Conservation (phyloP, 208 protist species). For the Trypanosoma cruzi region DNA sequence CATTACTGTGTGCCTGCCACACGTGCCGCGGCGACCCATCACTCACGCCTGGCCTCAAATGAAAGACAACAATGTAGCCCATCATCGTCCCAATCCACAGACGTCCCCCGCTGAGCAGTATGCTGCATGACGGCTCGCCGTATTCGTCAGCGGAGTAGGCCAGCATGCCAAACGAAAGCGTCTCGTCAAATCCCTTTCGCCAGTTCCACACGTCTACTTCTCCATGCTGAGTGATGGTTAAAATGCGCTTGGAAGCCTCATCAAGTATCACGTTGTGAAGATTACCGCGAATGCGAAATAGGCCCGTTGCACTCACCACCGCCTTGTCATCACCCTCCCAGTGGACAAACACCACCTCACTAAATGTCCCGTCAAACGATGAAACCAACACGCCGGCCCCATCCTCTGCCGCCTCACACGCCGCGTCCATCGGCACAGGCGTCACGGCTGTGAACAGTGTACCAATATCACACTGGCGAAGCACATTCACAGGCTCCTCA, state of each 20-base stretch:
- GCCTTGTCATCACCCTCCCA: constrained; percentile 4
- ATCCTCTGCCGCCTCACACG: neutral
- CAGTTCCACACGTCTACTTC: constrained; percentile 68
- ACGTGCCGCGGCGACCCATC: constrained; percentile 24
- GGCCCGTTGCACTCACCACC: constrained; percentile 23
- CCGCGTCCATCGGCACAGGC: neutral
- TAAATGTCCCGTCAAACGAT: constrained; percentile 33
- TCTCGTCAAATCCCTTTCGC: constrained; percentile 35
- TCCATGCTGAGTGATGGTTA: constrained; percentile 48
- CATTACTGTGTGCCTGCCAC: constrained; percentile 13
- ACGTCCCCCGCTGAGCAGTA: constrained; percentile 19
- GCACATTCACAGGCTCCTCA: neutral
- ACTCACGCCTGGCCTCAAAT: constrained; percentile 8
- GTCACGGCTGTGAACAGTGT: constrained; percentile 11
- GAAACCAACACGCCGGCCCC: constrained; percentile 23
- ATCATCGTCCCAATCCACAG: constrained; percentile 58
- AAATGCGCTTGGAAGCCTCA: constrained; percentile 18
- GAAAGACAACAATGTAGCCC: constrained; percentile 41
- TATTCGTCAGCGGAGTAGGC: constrained; percentile 27
- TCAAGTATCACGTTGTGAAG: constrained; percentile 37
- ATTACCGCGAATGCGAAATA: constrained; percentile 53
- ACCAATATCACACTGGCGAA: constrained; percentile 12
- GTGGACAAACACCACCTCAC: constrained; percentile 27
- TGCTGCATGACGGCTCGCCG: constrained; percentile 30
- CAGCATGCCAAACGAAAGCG: constrained; percentile 37